These are phyloP conservation scores for Rhododendron henanense DNA, from an alignment of 148 eudicot species.

Conservation along the genomic window DNA sequence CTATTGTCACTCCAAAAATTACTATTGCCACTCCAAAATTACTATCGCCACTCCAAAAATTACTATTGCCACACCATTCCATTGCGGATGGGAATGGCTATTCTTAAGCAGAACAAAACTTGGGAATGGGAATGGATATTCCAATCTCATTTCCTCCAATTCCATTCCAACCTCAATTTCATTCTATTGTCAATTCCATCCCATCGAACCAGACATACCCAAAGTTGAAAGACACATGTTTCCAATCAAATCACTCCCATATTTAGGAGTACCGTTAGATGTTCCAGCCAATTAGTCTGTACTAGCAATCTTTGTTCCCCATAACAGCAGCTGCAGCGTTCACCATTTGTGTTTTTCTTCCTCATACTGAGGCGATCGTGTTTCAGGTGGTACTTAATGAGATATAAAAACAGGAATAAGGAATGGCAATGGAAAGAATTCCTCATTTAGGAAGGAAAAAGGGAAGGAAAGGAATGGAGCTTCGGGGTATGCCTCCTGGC, in stretches of 20 bases:
- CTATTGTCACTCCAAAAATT: no score
- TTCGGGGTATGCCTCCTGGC: not conserved
- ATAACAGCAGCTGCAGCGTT: not conserved
- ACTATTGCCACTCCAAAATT: no score
- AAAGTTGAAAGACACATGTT: not conserved
- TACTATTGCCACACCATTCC: no score
- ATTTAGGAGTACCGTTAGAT: not conserved
- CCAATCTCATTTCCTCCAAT: no score
- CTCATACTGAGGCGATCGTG: not conserved
- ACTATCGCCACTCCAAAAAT: no score
- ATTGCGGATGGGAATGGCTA: no score
- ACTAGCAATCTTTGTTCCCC: not conserved
- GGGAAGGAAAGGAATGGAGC: not conserved
- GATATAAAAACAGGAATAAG: not conserved
- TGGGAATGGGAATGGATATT: no score
- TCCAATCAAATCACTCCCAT: not conserved
- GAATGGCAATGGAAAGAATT: not conserved
- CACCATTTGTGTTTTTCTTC: not conserved
- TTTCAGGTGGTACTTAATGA: not conserved
- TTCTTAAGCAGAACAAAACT: no score
- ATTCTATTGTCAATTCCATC: no score
- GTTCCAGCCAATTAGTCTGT: not conserved
- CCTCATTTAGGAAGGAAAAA: not conserved
- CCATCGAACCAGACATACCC: no score
- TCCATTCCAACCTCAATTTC: no score